Base-by-base conservation (phyloP, 2,329 filamentous ascomycete genomes). In the Beauveria rudraprayagi region DNA sequence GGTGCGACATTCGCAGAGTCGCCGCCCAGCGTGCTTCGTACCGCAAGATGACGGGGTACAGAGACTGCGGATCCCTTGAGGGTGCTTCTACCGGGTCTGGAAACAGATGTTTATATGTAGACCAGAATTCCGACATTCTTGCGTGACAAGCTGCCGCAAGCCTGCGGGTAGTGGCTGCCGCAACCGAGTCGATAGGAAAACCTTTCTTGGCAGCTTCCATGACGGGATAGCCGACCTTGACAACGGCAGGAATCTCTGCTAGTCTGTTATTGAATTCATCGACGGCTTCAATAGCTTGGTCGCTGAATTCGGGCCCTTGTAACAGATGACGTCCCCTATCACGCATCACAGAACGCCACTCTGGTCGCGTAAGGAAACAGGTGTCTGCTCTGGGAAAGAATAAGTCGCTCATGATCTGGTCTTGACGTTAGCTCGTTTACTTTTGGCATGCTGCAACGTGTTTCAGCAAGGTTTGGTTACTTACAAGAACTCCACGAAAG, bases 331-430 rank as follows among this genome's bases (percentile, higher is more conserved):
- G 65, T 9, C 65, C 66, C 5, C 63, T 48, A 44, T 69, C 67
- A 24, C 62, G 61, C 61, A 75, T 69, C n/a, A 75, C 65, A 22
- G 66, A 64, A 59, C 71, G 72, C 75, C 75, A 77, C 59, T 71
- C 71, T 10, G 68, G 68, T 26, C 69, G 67, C 30, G 69, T 68
- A 5, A 76, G 67, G 63, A 77, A 77, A 61, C 74, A 76, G 47
- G 71, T 68, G 17, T 70, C 63, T 43, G 68, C 67, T 19, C 63
- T 62, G n/a, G 68, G 70, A 19, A 71, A 72, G 64, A 77, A 76
- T 54, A 77, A 65, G 53, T 72, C 70, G 58, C 72, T 68, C 70
- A 75, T 76, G 41, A 74, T 72, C 74, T 76, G 62, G 17, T 3
- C 4, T 8, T 40, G 4, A 26, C 17, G 22, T 50, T 19, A 43